A percentile compares a stretch with the other conserved stretches of the same genome.
Conservation (phyloP, 2,329 filamentous ascomycete genomes). For the Lachnellula cervina region DNA sequence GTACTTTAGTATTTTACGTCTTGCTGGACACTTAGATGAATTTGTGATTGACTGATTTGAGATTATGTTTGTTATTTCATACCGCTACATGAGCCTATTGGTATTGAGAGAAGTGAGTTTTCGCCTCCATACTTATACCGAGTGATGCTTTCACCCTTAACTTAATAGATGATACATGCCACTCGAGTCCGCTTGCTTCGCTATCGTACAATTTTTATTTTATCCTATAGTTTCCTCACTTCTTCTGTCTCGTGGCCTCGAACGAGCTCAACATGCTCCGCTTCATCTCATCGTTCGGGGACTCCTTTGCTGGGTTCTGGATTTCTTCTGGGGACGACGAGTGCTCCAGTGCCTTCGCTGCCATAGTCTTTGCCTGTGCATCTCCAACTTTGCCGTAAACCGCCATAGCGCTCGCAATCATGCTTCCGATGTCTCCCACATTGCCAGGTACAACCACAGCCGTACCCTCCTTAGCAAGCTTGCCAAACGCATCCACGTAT, state of each 20-base stretch:
- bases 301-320: slow-evolving; percentile 17
- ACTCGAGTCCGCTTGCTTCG: not conserved
- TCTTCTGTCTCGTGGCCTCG: slow-evolving; percentile 34
- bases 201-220: slow-evolving; percentile 16
- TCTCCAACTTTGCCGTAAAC: slow-evolving; percentile 93
- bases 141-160: slow-evolving; percentile 10
- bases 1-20: not conserved
- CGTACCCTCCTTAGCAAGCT: slow-evolving; percentile 91
- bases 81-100: not conserved
- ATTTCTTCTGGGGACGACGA: slow-evolving; percentile 28
- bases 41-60: slow-evolving; percentile 3
- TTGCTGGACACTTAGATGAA: not conserved
- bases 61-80: not conserved
- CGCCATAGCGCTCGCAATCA: slow-evolving; percentile 94
- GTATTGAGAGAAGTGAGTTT: not conserved
- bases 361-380: slow-evolving; percentile 65
- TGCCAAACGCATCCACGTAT: slow-evolving; percentile 92
- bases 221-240: slow-evolving; percentile 13
- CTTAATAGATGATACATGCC: slow-evolving; percentile 6
- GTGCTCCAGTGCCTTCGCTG: slow-evolving; percentile 44
- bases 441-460: slow-evolving; percentile 95
- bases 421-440: slow-evolving; percentile 89
- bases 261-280: slow-evolving; percentile 45
- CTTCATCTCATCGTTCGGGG: slow-evolving; percentile 38
- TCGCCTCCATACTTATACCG: not conserved